A percentile compares a stretch with the other conserved stretches of the same genome.
These are phyloP conservation scores for Neolentinus lepideus DNA, from an alignment of 1,284 basidiomycete species.

Conservation along the genomic window DNA sequence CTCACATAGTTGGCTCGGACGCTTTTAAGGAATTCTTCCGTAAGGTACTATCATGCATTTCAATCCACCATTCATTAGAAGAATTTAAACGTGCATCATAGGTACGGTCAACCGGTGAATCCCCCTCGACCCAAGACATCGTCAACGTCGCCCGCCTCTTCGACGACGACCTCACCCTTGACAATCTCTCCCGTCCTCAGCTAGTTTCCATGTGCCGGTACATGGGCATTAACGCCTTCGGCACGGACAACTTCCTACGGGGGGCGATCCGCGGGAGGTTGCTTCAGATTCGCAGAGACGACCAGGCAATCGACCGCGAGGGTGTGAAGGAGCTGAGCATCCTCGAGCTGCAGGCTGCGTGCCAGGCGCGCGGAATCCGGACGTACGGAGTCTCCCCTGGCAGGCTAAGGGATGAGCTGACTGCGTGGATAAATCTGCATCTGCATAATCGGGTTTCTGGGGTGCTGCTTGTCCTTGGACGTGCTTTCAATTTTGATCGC, in stretches of 20 bases:
- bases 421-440: constrained; percentile 93
- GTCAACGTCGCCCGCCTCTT: constrained; percentile 96
- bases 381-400: constrained; percentile 82
- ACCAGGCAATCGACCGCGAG: constrained; percentile 87
- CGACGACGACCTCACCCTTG: constrained; percentile 95
- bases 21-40: constrained; percentile 99
- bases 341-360: constrained; percentile 87
- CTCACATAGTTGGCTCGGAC: constrained; percentile 86
- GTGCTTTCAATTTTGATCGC: constrained; percentile 92
- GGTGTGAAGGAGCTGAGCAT: constrained; percentile 89
- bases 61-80: background rate
- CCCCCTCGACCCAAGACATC: constrained; percentile 83
- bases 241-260: constrained; percentile 97
- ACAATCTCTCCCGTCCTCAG: constrained; percentile 96
- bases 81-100: constrained; percentile 19
- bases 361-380: constrained; percentile 91
- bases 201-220: constrained; percentile 96
- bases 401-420: constrained; percentile 80
- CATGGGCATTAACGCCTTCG: constrained; percentile 98
- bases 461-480: constrained; percentile 86
- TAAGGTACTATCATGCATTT: constrained; percentile 50
- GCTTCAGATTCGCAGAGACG: constrained; percentile 83
- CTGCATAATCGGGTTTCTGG: constrained; percentile 86
- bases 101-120: constrained; percentile 94
- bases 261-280: constrained; percentile 88